Evolutionary conservation across 1,284 basidiomycete species (phyloP).

Genomic region (Ceratobasidium sp.): DNA sequence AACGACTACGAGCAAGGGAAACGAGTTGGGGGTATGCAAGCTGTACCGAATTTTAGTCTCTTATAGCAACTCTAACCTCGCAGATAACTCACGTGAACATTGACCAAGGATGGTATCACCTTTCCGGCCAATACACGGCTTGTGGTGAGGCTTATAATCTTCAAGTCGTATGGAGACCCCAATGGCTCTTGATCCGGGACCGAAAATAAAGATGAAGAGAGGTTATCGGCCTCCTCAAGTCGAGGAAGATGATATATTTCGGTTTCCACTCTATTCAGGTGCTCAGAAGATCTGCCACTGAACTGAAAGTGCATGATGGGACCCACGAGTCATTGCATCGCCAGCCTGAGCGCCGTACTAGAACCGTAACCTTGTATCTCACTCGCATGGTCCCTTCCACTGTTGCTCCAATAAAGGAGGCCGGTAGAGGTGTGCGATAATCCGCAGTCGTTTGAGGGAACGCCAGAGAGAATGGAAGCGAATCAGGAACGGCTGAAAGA

Average conservation of each 20-base stretch:
- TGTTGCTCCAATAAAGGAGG: slow-evolving; percentile 11
- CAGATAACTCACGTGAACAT: slow-evolving; percentile 23
- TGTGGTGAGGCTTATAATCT: background rate
- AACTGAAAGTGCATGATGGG: background rate
- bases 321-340: slow-evolving; percentile 13
- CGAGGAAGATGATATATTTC: slow-evolving; percentile 25
- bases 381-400: slow-evolving; percentile 3
- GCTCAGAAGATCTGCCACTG: background rate
- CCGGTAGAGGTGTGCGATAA: background rate
- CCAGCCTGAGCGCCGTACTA: slow-evolving; percentile 24
- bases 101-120: background rate
- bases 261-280: background rate
- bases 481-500: background rate
- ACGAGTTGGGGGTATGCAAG: slow-evolving; percentile 5
- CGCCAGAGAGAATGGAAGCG: slow-evolving; percentile 9
- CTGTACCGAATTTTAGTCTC: background rate
- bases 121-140: slow-evolving; percentile 2
- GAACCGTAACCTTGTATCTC: slow-evolving; percentile 6
- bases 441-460: slow-evolving; percentile 4
- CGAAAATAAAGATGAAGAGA: background rate
- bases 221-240: background rate
- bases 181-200: background rate
- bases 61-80: background rate
- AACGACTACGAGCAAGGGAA: background rate
- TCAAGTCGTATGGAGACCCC: slow-evolving; percentile 24